A percentile compares a stretch with the other conserved stretches of the same genome.
Evolutionary conservation across 768 basidiomycete genomes (phyloP).

Genomic region (Melanogaster broomeanus): DNA sequence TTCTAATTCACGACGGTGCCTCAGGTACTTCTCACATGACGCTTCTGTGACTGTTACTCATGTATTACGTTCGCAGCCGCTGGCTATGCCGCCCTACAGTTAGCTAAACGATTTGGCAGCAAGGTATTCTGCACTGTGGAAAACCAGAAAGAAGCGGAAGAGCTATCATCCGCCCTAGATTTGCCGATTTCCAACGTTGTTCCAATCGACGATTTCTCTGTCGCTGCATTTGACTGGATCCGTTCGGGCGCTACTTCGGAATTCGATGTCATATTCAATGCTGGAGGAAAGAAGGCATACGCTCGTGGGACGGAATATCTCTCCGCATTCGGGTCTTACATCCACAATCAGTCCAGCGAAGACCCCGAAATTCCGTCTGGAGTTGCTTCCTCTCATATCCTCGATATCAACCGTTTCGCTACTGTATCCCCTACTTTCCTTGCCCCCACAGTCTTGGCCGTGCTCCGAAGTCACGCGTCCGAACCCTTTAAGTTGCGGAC

Average conservation of each 20-base stretch:
- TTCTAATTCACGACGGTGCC: conserved; percentile 28
- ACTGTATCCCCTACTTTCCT: conserved; percentile 20
- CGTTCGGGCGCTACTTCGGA: conserved; percentile 11
- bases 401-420: conserved; percentile 24
- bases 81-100: conserved; percentile 27
- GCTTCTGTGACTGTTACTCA: not conserved
- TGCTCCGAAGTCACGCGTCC: conserved; percentile 20
- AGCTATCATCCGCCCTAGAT: conserved; percentile 11
- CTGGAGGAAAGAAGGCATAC: conserved; percentile 12
- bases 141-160: conserved; percentile 11
- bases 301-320: conserved; percentile 19
- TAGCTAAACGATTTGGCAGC: conserved; percentile 21
- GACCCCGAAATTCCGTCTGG: conserved; percentile 17
- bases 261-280: conserved; percentile 29
- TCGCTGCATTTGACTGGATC: conserved; percentile 11
- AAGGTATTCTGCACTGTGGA: conserved; percentile 24
- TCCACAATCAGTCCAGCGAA: conserved; percentile 22
- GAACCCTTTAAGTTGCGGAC: conserved; percentile 12
- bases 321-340: conserved; percentile 25
- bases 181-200: conserved; percentile 11
- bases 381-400: conserved; percentile 13
- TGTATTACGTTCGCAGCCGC: conserved; percentile 9
- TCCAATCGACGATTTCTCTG: conserved; percentile 11
- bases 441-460: conserved; percentile 12
- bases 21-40: conserved; percentile 15